A percentile compares a stretch with the other conserved stretches of the same genome.
Evolutionary conservation across 768 basidiomycete species (phyloP).

Genomic region (Naganishia vishniacii): DNA sequence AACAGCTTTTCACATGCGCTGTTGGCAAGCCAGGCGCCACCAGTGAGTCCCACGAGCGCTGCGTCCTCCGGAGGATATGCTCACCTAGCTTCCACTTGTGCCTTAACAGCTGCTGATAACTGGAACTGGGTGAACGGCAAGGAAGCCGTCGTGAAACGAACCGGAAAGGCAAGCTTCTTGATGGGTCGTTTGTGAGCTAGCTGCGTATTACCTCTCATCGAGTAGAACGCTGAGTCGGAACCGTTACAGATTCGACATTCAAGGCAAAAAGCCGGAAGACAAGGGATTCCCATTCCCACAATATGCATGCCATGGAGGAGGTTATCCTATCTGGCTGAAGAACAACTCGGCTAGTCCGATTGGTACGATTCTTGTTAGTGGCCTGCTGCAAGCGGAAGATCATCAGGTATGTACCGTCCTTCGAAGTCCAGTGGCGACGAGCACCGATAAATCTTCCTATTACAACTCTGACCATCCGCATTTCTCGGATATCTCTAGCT

Average conservation of each 20-base stretch:
- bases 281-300: slow-evolving; percentile 36
- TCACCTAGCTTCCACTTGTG: not conserved
- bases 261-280: slow-evolving; percentile 29
- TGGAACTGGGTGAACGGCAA: slow-evolving; percentile 37
- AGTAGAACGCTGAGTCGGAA: not conserved
- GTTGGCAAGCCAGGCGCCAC: slow-evolving; percentile 22
- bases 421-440: not conserved
- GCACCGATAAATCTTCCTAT: not conserved
- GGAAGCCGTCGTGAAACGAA: slow-evolving; percentile 30
- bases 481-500: not conserved
- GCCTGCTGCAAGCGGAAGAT: slow-evolving; percentile 38
- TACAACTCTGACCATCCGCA: not conserved
- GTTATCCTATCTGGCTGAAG: slow-evolving; percentile 30
- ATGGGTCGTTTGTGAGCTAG: slow-evolving; percentile 34
- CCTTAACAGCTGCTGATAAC: slow-evolving; percentile 22
- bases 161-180: slow-evolving; percentile 30
- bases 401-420: slow-evolving; percentile 30
- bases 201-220: too few species aligned
- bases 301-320: slow-evolving; percentile 38
- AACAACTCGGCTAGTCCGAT: slow-evolving; percentile 32
- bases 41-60: not conserved
- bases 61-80: not conserved
- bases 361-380: slow-evolving; percentile 41
- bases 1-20: slow-evolving; percentile 25
- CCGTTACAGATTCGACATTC: slow-evolving; percentile 27